phyloP scores from a whole-genome alignment of 1,284 basidiomycete species.

The Laetiporus sulphureus region DNA sequence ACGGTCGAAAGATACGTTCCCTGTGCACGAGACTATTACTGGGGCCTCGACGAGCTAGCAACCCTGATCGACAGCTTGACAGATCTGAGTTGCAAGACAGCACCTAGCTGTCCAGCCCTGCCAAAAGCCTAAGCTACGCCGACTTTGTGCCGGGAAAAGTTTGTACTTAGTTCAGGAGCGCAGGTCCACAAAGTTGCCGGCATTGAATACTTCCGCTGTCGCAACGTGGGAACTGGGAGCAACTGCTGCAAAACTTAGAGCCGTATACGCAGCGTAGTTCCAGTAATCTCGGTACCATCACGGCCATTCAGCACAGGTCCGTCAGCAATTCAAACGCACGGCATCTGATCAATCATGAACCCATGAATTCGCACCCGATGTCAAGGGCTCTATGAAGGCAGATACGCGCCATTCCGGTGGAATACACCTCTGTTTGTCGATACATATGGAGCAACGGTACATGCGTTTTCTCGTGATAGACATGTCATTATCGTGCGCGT shows the following conservation, averaged over 20 bases:
- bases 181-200: conserved; percentile 7
- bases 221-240: conserved; percentile 7
- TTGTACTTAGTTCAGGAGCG: conserved; percentile 7
- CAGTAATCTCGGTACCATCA: too few relatives aligned
- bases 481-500: too few relatives aligned
- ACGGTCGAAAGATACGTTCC: conserved; percentile 7
- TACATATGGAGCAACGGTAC: too few relatives aligned
- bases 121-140: conserved; percentile 5
- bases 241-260: conserved; percentile 1
- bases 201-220: conserved; percentile 3
- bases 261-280: conserved; percentile 7
- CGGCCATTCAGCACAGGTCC: too few relatives aligned
- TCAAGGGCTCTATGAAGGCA: too few relatives aligned
- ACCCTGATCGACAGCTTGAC: conserved; percentile 1
- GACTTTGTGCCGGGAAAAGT: conserved; percentile 6
- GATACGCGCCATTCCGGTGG: too few relatives aligned
- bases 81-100: background rate
- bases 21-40: conserved; percentile 3
- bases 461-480: too few relatives aligned
- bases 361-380: too few relatives aligned
- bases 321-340: too few relatives aligned
- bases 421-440: too few relatives aligned
- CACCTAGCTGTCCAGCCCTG: conserved; percentile 4
- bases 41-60: conserved; percentile 5
- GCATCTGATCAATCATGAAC: too few relatives aligned